These are phyloP conservation scores for Vaccinium macrocarpon DNA, from an alignment of 148 eudicot species.

Conservation along the genomic window DNA sequence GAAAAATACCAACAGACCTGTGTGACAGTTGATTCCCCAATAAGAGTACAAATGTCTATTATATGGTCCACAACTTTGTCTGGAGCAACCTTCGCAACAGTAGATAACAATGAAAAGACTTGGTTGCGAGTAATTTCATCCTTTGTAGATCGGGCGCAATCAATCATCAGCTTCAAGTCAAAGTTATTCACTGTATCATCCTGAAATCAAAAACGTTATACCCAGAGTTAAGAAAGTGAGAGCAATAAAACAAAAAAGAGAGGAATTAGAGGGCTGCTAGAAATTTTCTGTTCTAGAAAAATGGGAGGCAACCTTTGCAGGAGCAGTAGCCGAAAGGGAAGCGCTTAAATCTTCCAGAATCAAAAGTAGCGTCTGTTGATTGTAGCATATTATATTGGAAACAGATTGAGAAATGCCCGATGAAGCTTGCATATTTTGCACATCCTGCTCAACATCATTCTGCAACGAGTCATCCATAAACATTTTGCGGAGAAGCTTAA, in stretches of 20 bases:
- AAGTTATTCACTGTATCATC: conserved; percentile 30
- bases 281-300: background rate
- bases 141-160: conserved; percentile 66
- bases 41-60: conserved; percentile 56
- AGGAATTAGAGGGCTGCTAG: background rate
- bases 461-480: conserved; percentile 37
- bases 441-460: conserved; percentile 27
- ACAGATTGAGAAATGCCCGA: conserved; percentile 32
- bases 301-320: conserved; percentile 25
- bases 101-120: conserved; percentile 65
- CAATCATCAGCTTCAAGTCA: conserved; percentile 62
- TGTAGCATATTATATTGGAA: conserved; percentile 41
- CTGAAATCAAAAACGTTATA: conserved; percentile 25
- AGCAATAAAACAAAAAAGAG: background rate
- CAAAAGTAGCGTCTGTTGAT: conserved; percentile 67
- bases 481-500: conserved; percentile 57
- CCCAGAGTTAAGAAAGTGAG: background rate
- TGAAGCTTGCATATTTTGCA: conserved; percentile 31
- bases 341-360: conserved; percentile 73
- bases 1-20: conserved; percentile 44
- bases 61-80: conserved; percentile 55
- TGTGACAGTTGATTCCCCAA: conserved; percentile 61
- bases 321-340: conserved; percentile 33
- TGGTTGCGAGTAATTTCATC: conserved; percentile 74
- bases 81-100: conserved; percentile 61